A percentile compares a stretch with the other conserved stretches of the same genome.
phyloP scores from a whole-genome alignment of 495 filamentous ascomycete species.

The Aspergillus mulundensis region DNA sequence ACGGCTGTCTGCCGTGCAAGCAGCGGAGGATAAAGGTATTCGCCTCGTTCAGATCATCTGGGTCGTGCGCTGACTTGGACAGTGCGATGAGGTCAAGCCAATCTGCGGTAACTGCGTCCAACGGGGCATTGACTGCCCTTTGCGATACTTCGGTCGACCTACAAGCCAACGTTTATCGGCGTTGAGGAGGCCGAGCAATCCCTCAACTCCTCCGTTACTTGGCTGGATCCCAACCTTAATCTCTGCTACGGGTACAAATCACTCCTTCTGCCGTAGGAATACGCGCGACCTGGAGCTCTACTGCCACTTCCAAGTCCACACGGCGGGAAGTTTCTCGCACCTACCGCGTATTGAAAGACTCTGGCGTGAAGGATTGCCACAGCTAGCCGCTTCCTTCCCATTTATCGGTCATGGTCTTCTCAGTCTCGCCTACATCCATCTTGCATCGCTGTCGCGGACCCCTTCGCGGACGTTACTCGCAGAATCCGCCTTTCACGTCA shows the following conservation, averaged over 20 bases:
- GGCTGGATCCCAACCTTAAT: background rate
- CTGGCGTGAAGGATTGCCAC: background rate
- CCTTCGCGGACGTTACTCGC: background rate
- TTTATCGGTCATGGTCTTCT: constrained; percentile 7
- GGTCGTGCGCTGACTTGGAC: background rate
- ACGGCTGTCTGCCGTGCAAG: constrained; percentile 8
- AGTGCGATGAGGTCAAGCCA: constrained; percentile 11
- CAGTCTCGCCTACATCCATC: constrained; percentile 5
- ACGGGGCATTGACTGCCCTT: constrained; percentile 1
- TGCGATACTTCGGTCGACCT: background rate
- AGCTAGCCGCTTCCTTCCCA: background rate
- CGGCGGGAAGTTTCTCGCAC: background rate
- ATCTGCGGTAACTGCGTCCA: constrained; percentile 3
- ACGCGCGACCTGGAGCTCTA: constrained; percentile 10
- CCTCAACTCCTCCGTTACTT: background rate
- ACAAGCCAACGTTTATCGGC: background rate
- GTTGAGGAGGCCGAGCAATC: background rate
- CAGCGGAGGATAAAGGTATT: constrained; percentile 11
- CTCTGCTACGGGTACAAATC: background rate
- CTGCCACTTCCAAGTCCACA: constrained; percentile 7
- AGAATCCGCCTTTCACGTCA: constrained; percentile 3
- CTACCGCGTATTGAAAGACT: background rate
- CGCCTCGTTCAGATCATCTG: background rate
- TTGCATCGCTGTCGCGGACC: background rate
- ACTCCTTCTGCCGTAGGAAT: constrained; percentile 1